A percentile compares a stretch with the other conserved stretches of the same genome.
Evolutionary conservation across 208 protist species (phyloP).

Genomic region (Leishmania aethiopica): DNA sequence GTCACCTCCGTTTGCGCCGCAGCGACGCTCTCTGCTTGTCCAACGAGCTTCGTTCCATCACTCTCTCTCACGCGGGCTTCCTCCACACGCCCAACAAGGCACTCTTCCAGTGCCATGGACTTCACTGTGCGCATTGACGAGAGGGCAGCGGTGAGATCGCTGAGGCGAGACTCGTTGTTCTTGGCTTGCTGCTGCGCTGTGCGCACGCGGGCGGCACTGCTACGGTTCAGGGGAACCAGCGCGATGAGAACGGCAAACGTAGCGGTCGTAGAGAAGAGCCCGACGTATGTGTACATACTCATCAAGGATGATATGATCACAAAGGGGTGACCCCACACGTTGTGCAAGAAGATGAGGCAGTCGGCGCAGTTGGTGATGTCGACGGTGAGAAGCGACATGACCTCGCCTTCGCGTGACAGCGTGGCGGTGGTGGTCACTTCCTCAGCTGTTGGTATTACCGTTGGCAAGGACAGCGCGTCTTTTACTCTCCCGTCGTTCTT

Average conservation of each 20-base stretch:
- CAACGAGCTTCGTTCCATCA: slow-evolving; percentile 40
- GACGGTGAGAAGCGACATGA: slow-evolving; percentile 65
- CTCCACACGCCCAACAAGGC: slow-evolving; percentile 43
- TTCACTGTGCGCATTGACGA: slow-evolving; percentile 76
- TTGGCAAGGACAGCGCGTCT: slow-evolving; percentile 2
- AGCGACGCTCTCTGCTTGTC: slow-evolving; percentile 47
- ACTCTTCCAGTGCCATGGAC: slow-evolving; percentile 65
- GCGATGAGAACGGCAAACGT: slow-evolving; percentile 58
- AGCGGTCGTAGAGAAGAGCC: slow-evolving; percentile 50
- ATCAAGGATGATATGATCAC: slow-evolving; percentile 57
- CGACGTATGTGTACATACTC: slow-evolving; percentile 75
- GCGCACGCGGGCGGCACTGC: slow-evolving; percentile 45
- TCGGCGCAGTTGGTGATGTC: slow-evolving; percentile 67
- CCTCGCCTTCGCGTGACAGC: slow-evolving; percentile 52
- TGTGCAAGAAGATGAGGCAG: slow-evolving; percentile 74
- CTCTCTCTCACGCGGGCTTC: slow-evolving; percentile 48
- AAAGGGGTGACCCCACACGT: slow-evolving; percentile 73
- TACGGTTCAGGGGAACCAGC: slow-evolving; percentile 62
- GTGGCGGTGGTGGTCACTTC: slow-evolving; percentile 2
- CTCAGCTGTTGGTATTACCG: slow-evolving; percentile 5
- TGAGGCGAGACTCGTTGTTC: slow-evolving; percentile 53
- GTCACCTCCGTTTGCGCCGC: slow-evolving; percentile 59
- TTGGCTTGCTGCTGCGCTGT: slow-evolving; percentile 57
- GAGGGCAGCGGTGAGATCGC: slow-evolving; percentile 60
- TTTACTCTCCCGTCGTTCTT: slow-evolving; percentile 22